phyloP scores from a whole-genome alignment of 108 stramenopile genomes.

The Cyclostephanos tholiformis region DNA sequence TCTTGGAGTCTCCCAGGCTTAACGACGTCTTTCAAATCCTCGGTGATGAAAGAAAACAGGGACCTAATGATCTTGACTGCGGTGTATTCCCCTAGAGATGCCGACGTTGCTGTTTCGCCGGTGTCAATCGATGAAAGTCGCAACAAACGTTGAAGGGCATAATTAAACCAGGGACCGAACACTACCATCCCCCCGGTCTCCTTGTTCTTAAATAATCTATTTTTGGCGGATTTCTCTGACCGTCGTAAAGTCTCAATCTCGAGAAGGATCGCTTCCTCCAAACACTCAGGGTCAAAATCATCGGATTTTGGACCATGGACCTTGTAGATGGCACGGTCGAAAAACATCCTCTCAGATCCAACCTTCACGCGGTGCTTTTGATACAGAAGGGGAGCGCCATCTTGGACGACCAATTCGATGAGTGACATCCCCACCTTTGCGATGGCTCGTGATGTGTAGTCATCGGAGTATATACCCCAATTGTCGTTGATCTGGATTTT shows the following conservation, averaged over 20 bases:
- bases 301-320: not conserved
- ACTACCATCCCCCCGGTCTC: slow-evolving; percentile 24
- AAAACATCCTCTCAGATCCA: slow-evolving; percentile 4
- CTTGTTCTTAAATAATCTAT: slow-evolving; percentile 20
- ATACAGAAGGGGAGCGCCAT: not conserved
- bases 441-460: slow-evolving; percentile 20
- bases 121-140: slow-evolving; percentile 10
- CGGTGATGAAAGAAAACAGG: slow-evolving; percentile 21
- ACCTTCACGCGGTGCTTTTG: slow-evolving; percentile 14
- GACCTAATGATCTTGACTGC: slow-evolving; percentile 23
- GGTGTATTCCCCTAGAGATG: slow-evolving; percentile 17
- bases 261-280: slow-evolving; percentile 23
- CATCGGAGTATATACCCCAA: slow-evolving; percentile 16
- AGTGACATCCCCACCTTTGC: slow-evolving; percentile 7
- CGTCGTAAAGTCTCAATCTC: slow-evolving; percentile 20
- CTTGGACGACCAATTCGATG: not conserved
- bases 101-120: no score
- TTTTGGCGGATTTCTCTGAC: slow-evolving; percentile 18
- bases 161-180: slow-evolving; percentile 44
- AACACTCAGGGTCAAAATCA: not conserved
- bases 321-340: slow-evolving; percentile 15
- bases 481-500: slow-evolving; percentile 6
- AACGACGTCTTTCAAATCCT: slow-evolving; percentile 19
- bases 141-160: slow-evolving; percentile 21
- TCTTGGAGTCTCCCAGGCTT: slow-evolving; percentile 12